A percentile compares a stretch with the other conserved stretches of the same genome.
Evolutionary conservation across 202 grass and related monocot genomes (phyloP).

Genomic region (Zoysia matrella): DNA sequence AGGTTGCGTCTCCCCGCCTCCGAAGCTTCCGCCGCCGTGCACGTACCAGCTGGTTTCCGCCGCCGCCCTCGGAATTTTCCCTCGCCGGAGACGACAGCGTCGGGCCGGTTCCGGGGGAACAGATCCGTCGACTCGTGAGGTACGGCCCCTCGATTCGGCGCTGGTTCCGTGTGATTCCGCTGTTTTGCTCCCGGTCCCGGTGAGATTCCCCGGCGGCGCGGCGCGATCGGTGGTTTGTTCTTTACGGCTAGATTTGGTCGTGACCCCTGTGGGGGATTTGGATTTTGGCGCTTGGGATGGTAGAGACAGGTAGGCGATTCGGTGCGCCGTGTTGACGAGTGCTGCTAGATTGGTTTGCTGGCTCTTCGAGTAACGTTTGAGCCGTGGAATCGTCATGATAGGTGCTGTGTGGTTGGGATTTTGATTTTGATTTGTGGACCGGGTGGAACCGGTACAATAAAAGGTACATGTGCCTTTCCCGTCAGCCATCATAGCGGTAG

Average conservation of each 20-base stretch:
- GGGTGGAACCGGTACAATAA: not conserved
- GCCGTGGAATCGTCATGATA: not conserved
- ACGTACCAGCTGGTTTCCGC: not conserved
- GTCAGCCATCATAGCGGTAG: not conserved
- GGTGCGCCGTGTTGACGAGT: too few species aligned
- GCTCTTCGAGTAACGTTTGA: not conserved
- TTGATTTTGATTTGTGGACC: not conserved
- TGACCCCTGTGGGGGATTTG: not conserved
- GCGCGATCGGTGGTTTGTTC: constrained; percentile 6
- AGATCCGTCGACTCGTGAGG: constrained; percentile 21
- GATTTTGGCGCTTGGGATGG: not conserved
- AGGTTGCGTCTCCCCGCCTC: constrained; percentile 6
- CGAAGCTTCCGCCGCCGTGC: constrained; percentile 19
- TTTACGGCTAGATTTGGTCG: not conserved
- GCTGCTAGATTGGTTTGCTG: not conserved
- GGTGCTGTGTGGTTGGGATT: not conserved
- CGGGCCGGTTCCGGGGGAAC: not conserved
- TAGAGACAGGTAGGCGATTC: not conserved
- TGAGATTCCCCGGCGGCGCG: not conserved
- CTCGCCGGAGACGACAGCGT: not conserved
- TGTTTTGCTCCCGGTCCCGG: not conserved
- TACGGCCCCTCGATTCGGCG: not conserved
- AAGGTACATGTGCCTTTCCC: not conserved
- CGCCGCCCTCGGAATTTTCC: not conserved
- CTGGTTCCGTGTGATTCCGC: not conserved